phyloP scores from a whole-genome alignment of 768 basidiomycete species.

The Kwoniella botswanensis region DNA sequence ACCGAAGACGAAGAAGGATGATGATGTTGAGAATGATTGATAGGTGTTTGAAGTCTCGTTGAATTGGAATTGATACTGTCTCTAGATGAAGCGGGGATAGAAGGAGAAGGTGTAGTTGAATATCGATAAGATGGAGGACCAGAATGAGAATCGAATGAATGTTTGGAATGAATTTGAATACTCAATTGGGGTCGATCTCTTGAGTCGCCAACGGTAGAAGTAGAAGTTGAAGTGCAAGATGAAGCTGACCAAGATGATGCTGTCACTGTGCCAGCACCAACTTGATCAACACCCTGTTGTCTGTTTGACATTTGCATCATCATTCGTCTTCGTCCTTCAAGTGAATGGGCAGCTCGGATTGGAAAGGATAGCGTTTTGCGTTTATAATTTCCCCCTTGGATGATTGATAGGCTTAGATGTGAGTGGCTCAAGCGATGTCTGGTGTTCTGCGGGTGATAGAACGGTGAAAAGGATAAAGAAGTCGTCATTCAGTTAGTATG shows the following conservation, averaged over 20 bases:
- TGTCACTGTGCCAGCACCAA: too few species aligned
- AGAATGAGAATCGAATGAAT: slow-evolving; percentile 3
- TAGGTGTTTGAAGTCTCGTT: slow-evolving; percentile 8
- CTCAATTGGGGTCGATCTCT: slow-evolving; percentile 10
- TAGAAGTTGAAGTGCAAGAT: neutral
- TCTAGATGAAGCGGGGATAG: slow-evolving; percentile 7
- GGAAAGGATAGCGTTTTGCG: too few species aligned
- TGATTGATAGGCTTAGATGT: too few species aligned
- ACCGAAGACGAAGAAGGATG: neutral
- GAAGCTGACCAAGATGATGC: neutral
- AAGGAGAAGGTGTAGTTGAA: slow-evolving; percentile 8
- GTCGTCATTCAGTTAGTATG: too few species aligned
- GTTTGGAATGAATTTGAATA: slow-evolving; percentile 7
- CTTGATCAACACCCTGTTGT: too few species aligned
- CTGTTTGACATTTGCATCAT: too few species aligned
- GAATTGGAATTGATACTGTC: slow-evolving; percentile 1
- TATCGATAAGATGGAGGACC: neutral
- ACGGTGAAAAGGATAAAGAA: too few species aligned
- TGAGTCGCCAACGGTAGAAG: neutral
- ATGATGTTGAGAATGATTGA: neutral
- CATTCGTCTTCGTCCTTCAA: too few species aligned
- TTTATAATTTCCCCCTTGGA: too few species aligned
- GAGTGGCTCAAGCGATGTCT: too few species aligned
- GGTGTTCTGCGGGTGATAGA: too few species aligned
- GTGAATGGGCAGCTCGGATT: too few species aligned